Base-by-base conservation (phyloP, 805 yeast species). In the Starmerella davenportii region DNA sequence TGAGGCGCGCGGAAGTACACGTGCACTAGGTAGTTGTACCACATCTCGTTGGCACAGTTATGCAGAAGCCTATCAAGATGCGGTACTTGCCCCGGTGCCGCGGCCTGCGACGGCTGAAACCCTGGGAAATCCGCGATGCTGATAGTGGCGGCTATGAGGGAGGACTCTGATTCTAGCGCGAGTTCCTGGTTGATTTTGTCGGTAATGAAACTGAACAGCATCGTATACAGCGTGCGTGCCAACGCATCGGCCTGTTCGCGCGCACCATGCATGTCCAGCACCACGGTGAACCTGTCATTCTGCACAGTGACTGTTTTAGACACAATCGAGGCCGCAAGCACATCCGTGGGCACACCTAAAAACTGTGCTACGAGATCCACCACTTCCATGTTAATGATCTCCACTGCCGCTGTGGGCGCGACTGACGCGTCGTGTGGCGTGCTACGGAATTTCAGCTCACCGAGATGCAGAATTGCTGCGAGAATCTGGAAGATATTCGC, bases 401-500 rank as follows among this genome's bases (percentile, higher is more conserved):
- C 60, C 2, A 58, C 58, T 2, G 62, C 61, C 11, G 57, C 57
- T 2, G 55, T 44, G 13, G 53, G 49, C 14, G 59, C 52, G 9
- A 59, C 60, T 20, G 57, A 60, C 11, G 54, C 46, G 37, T 55
- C 59, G n/a, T 41, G 41, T 19, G 53, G 49, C 11, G 57, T 50
- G 2, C 55, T 43, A 37, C 51, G 45, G 49, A 62, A 61, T 40
- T 52, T 51, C 19, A 62, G 46, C 49, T 62, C 66, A n/a, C 66
- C 66, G 20, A 62, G 47, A 35, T 62, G 66, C n/a, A 62, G 48
- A 15, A 62, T 56, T 2, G 66, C 66, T 2, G 66, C 66, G 23
- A 62, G 48, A n/a, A 68, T 54, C 42, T 61, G 64, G 45, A 68
- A 69, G 15, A 72, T 65, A 43, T 63, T 60, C 34, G 69, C 64